Evolutionary conservation across 305 asterid species (phyloP).

Genomic region (Fraxinus baroniana): DNA sequence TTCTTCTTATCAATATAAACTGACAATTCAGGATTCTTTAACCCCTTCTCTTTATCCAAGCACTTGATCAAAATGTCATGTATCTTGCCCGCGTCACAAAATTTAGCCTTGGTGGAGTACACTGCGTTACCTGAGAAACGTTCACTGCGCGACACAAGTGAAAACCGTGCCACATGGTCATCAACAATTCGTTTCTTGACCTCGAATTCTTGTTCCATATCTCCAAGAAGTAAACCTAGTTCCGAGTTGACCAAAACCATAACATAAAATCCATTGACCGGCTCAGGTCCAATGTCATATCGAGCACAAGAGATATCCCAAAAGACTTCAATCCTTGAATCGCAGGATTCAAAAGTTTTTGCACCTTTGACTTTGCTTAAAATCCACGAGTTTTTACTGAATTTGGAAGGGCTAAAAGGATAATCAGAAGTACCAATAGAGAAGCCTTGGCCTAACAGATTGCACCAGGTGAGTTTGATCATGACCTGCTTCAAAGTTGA

Average conservation of each 20-base stretch:
- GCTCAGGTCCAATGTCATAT: constrained; percentile 66
- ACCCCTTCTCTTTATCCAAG: constrained; percentile 28
- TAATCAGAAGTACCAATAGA: constrained; percentile 40
- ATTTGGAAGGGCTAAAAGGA: constrained; percentile 32
- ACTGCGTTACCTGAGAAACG: constrained; percentile 45
- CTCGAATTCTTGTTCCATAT: constrained; percentile 34
- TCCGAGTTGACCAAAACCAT: constrained; percentile 50
- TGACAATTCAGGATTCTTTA: constrained; percentile 27
- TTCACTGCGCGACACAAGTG: constrained; percentile 54
- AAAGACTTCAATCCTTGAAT: constrained; percentile 37
- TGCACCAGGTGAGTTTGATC: constrained; percentile 56
- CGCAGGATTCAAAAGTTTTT: constrained; percentile 32
- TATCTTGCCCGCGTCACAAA: constrained; percentile 43
- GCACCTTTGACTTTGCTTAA: constrained; percentile 38
- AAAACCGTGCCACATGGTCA: constrained; percentile 18
- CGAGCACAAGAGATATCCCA: constrained; percentile 71
- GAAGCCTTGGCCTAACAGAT: constrained; percentile 36
- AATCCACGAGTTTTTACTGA: constrained; percentile 29
- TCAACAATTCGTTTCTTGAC: constrained; percentile 23
- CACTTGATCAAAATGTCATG: constrained; percentile 63
- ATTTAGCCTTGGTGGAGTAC: constrained; percentile 59
- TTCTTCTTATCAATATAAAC: constrained; percentile 65
- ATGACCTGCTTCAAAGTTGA: constrained; percentile 36
- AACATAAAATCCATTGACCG: constrained; percentile 48
- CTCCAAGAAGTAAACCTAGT: constrained; percentile 53